phyloP scores from a whole-genome alignment of 371 early-diverging fungal genomes.

The Mortierella sp. region DNA sequence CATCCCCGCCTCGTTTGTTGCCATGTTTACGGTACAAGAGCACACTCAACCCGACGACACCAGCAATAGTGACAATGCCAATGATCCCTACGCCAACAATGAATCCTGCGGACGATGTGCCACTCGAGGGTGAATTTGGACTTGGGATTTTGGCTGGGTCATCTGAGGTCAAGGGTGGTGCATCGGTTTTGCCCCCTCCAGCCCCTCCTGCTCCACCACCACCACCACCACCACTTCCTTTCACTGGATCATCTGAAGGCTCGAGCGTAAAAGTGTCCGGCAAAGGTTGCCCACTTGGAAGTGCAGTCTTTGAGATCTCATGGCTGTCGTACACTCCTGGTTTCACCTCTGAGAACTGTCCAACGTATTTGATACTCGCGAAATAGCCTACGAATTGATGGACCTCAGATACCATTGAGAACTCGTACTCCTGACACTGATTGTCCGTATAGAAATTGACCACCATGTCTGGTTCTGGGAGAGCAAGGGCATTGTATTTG shows the following conservation, averaged over 20 bases:
- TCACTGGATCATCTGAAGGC: no score
- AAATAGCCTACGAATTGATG: conserved; percentile 18
- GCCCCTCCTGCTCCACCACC: no score
- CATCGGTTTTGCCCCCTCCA: no score
- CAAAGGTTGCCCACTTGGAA: conserved; percentile 10
- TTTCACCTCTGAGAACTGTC: conserved; percentile 31
- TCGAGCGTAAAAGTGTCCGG: not conserved
- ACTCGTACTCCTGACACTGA: conserved; percentile 38
- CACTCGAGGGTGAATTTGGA: not conserved
- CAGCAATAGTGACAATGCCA: conserved; percentile 17
- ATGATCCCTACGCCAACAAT: conserved; percentile 31
- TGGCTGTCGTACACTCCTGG: conserved; percentile 37
- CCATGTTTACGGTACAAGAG: conserved; percentile 18
- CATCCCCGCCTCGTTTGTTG: conserved; percentile 19
- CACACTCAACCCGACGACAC: conserved; percentile 23
- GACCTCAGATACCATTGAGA: conserved; percentile 23
- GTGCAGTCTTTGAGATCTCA: conserved; percentile 25
- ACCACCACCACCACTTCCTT: no score
- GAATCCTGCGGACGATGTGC: conserved; percentile 17
- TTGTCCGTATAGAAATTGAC: conserved; percentile 44
- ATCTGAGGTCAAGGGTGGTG: not conserved
- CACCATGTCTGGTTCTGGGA: conserved; percentile 11
- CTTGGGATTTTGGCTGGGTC: not conserved
- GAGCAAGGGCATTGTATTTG: conserved; percentile 17
- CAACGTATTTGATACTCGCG: conserved; percentile 28